Percentiles rank a stretch among this genome's conserved stretches.
Conservation (phyloP, 2,329 filamentous ascomycete genomes). For the Monosporascus sp. region DNA sequence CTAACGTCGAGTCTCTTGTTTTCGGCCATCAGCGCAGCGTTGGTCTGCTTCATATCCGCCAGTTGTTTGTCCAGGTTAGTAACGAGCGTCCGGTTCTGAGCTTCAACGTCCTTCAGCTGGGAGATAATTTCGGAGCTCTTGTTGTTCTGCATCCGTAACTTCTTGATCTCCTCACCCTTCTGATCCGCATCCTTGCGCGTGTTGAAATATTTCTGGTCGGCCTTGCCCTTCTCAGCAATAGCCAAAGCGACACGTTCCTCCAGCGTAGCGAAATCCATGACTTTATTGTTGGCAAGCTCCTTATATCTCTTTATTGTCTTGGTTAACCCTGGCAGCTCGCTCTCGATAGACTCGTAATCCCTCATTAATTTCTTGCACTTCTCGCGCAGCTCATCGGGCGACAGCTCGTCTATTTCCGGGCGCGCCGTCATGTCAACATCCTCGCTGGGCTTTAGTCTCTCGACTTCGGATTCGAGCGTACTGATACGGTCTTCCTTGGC, state of each 20-base stretch:
- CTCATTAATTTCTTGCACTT: conserved; percentile 72
- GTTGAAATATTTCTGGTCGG: conserved; percentile 96
- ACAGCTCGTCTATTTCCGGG: conserved; percentile 53
- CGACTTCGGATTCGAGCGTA: conserved; percentile 77
- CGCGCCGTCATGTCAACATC: conserved; percentile 41
- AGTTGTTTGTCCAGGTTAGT: conserved; percentile 89
- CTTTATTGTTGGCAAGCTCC: conserved; percentile 78
- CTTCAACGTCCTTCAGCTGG: conserved; percentile 86
- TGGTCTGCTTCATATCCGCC: conserved; percentile 73
- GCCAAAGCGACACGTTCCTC: conserved; percentile 75
- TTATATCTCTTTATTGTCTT: conserved; percentile 88
- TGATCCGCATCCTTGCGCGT: conserved; percentile 92
- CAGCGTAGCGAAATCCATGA: conserved; percentile 67
- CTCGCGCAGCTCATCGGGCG: conserved; percentile 65
- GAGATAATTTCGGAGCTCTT: conserved; percentile 93
- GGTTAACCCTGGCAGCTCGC: conserved; percentile 84
- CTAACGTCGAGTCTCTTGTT: conserved; percentile 71
- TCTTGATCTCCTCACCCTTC: conserved; percentile 72
- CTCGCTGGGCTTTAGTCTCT: conserved; percentile 56
- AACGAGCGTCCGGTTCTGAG: conserved; percentile 68
- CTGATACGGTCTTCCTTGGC: conserved; percentile 77
- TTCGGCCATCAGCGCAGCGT: conserved; percentile 65
- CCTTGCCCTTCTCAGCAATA: conserved; percentile 87
- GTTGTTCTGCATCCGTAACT: conserved; percentile 73
- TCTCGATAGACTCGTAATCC: conserved; percentile 79